Conservation (phyloP, 2,329 filamentous ascomycete species). For the Trichoderma sp. region DNA sequence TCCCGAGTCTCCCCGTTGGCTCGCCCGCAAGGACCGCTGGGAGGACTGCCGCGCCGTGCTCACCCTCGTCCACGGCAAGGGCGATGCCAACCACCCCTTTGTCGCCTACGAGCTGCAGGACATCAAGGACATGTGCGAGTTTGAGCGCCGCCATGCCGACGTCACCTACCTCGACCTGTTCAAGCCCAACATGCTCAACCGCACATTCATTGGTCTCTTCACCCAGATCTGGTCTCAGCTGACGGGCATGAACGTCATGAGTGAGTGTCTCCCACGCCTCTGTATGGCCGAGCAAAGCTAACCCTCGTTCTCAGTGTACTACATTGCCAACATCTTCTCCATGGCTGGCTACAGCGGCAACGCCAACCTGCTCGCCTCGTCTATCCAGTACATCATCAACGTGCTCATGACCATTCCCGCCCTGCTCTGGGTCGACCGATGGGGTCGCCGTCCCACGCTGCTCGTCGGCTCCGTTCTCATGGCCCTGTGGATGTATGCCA, state of each 20-base stretch:
- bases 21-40: slow-evolving; percentile 63
- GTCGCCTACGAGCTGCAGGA: slow-evolving; percentile 70
- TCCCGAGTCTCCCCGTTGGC: slow-evolving; percentile 65
- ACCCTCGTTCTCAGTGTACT: slow-evolving; percentile 55
- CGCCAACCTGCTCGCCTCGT: slow-evolving; percentile 56
- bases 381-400: slow-evolving; percentile 71
- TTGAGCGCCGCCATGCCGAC: slow-evolving; percentile 69
- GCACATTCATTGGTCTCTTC: slow-evolving; percentile 54
- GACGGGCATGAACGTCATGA: slow-evolving; percentile 60
- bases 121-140: slow-evolving; percentile 72
- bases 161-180: slow-evolving; percentile 74
- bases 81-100: slow-evolving; percentile 64
- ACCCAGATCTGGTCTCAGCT: slow-evolving; percentile 61
- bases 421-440: slow-evolving; percentile 72
- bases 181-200: slow-evolving; percentile 64
- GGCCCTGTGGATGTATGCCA: slow-evolving; percentile 61
- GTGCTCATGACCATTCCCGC: slow-evolving; percentile 77
- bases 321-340: slow-evolving; percentile 53
- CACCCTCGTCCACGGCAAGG: slow-evolving; percentile 65
- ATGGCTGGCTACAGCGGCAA: slow-evolving; percentile 49
- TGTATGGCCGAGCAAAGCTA: background rate
- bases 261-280: slow-evolving; percentile 41
- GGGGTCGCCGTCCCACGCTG: slow-evolving; percentile 72
- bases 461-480: slow-evolving; percentile 68
- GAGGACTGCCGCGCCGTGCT: slow-evolving; percentile 58